Conservation (phyloP, 2,329 filamentous ascomycete genomes). For the Ilyonectria mors-panacis region DNA sequence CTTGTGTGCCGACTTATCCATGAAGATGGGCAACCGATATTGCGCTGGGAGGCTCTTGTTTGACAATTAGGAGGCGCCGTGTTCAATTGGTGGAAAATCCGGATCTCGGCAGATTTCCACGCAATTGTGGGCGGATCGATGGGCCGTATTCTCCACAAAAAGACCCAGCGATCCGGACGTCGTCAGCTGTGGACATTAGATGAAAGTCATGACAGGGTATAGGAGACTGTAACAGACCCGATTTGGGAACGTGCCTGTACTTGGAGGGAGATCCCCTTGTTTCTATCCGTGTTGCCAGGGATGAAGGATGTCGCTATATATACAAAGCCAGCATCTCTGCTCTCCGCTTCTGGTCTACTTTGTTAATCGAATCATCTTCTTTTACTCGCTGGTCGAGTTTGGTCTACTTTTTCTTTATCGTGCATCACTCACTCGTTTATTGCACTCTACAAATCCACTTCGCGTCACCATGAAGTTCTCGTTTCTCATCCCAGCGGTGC, state of each 20-base stretch:
- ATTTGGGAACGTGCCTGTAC: constrained; percentile 15
- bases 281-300: not conserved
- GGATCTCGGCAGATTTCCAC: not conserved
- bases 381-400: not conserved
- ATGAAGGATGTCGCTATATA: constrained; percentile 6
- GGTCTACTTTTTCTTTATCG: not conserved
- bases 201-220: constrained; percentile 6
- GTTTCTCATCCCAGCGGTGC: constrained; percentile 44
- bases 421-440: not conserved
- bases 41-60: not conserved
- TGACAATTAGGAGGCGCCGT: not conserved
- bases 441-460: not conserved
- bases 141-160: not conserved
- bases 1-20: not conserved
- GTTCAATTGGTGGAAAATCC: constrained; percentile 30
- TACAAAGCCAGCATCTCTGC: not conserved
- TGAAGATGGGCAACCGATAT: not conserved
- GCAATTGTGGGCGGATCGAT: not conserved
- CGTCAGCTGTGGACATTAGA: constrained; percentile 3
- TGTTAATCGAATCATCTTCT: not conserved
- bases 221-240: not conserved
- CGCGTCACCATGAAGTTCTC: constrained; percentile 40
- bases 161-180: not conserved
- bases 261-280: constrained; percentile 21
- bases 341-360: not conserved